phyloP scores from a whole-genome alignment of 2,329 filamentous ascomycete species.

The Clathrospora elynae region DNA sequence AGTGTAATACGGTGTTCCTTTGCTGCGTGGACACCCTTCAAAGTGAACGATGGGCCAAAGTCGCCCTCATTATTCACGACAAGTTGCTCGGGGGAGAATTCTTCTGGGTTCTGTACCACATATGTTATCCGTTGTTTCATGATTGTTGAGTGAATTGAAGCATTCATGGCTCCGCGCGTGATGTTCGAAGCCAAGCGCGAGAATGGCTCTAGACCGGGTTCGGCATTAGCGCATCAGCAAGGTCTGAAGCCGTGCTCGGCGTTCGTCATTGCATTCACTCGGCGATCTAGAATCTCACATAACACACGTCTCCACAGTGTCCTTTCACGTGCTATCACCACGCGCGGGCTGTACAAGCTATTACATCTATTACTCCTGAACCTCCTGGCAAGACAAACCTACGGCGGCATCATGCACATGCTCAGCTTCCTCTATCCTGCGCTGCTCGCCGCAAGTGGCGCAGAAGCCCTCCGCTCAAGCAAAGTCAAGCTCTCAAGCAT shows the following conservation, averaged over 20 bases:
- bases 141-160: conserved; percentile 14
- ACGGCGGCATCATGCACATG: conserved; percentile 35
- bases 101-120: conserved; percentile 68
- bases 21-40: conserved; percentile 67
- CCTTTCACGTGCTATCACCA: conserved; percentile 31
- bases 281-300: conserved; percentile 20
- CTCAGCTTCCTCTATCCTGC: conserved; percentile 39
- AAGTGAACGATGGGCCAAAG: conserved; percentile 52
- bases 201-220: conserved; percentile 2
- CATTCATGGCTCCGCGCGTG: conserved; percentile 1
- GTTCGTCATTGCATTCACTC: conserved; percentile 14
- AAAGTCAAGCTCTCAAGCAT: conserved; percentile 70
- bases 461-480: conserved; percentile 42
- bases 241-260: background rate
- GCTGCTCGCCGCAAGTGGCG: conserved; percentile 39
- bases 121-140: conserved; percentile 81
- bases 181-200: conserved; percentile 3
- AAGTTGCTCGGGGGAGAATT: conserved; percentile 68
- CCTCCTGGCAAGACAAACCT: background rate
- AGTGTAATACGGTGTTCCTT: conserved; percentile 82
- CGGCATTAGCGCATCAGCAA: background rate
- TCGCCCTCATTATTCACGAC: conserved; percentile 52
- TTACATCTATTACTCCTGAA: background rate
- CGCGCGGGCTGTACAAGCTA: conserved; percentile 10
- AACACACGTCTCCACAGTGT: conserved; percentile 29